These are phyloP conservation scores for Phytophthora hybrid DNA, from an alignment of 352 stramenopile genomes.

Conservation along the genomic window DNA sequence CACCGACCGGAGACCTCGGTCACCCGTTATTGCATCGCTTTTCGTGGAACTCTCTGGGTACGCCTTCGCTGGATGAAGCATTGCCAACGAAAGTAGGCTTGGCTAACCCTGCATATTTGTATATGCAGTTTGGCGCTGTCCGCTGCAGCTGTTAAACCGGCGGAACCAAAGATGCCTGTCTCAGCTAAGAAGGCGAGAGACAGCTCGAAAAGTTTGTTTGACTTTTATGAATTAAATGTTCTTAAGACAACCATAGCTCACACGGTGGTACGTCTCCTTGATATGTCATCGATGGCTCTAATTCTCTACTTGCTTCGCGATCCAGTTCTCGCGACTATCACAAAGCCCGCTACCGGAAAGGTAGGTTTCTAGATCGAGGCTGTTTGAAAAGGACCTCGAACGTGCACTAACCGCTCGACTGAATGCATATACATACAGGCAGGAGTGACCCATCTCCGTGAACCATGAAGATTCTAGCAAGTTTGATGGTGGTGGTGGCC, in stretches of 20 bases:
- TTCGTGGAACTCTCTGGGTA: slow-evolving; percentile 72
- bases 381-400: neutral
- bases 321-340: slow-evolving; percentile 73
- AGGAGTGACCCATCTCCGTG: too few species aligned
- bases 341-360: slow-evolving; percentile 72
- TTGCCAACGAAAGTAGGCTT: neutral
- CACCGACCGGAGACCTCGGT: slow-evolving; percentile 64
- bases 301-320: slow-evolving; percentile 88
- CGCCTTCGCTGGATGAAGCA: slow-evolving; percentile 3
- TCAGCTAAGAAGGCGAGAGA: slow-evolving; percentile 57
- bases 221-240: neutral
- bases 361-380: slow-evolving; percentile 27
- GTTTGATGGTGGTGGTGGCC: neutral
- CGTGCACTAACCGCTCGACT: too few species aligned
- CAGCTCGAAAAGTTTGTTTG: slow-evolving; percentile 63
- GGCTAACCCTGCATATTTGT: slow-evolving; percentile 15
- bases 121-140: slow-evolving; percentile 61
- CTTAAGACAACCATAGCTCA: too few species aligned
- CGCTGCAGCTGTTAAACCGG: slow-evolving; percentile 59
- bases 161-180: slow-evolving; percentile 33
- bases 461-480: neutral
- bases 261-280: neutral
- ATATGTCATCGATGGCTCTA: slow-evolving; percentile 70
- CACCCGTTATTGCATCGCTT: slow-evolving; percentile 62
- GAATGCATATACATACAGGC: too few species aligned